These are phyloP conservation scores for Torrubiellomyces zombiae DNA, from an alignment of 2,329 filamentous ascomycete species.

Conservation along the genomic window DNA sequence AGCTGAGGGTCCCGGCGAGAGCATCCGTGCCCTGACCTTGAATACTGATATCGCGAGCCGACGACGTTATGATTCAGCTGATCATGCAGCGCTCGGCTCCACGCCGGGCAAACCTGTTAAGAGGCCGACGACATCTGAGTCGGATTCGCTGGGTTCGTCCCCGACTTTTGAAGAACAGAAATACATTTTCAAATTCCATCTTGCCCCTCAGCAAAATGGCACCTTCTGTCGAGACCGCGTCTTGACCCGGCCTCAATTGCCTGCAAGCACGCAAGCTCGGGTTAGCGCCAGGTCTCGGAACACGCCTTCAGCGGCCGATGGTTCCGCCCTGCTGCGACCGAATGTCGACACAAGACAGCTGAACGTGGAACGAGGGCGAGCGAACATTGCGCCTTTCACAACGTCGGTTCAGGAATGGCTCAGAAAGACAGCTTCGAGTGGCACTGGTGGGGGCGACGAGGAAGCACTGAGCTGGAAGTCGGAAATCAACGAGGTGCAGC, in stretches of 20 bases:
- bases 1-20: constrained; percentile 7
- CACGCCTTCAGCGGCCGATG: constrained; percentile 20
- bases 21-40: no score
- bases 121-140: constrained; percentile 25
- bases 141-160: constrained; percentile 36
- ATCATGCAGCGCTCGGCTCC: not conserved
- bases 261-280: constrained; percentile 50
- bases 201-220: constrained; percentile 45
- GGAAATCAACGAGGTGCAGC: not conserved
- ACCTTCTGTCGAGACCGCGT: constrained; percentile 42
- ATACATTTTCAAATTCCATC: constrained; percentile 59
- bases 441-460: not conserved
- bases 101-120: constrained; percentile 11
- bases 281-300: constrained; percentile 27
- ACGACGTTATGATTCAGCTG: no score
- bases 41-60: no score
- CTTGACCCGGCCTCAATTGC: constrained; percentile 52
- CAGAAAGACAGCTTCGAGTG: constrained; percentile 6
- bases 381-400: constrained; percentile 8
- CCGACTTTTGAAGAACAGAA: constrained; percentile 37
- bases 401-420: constrained; percentile 15
- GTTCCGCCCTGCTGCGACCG: not conserved
- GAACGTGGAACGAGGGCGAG: no score
- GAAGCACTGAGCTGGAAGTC: constrained; percentile 1
- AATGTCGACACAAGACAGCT: no score